Evolutionary conservation across 2,329 filamentous ascomycete genomes (phyloP).

Genomic region (Clarireedia homoeocarpa): DNA sequence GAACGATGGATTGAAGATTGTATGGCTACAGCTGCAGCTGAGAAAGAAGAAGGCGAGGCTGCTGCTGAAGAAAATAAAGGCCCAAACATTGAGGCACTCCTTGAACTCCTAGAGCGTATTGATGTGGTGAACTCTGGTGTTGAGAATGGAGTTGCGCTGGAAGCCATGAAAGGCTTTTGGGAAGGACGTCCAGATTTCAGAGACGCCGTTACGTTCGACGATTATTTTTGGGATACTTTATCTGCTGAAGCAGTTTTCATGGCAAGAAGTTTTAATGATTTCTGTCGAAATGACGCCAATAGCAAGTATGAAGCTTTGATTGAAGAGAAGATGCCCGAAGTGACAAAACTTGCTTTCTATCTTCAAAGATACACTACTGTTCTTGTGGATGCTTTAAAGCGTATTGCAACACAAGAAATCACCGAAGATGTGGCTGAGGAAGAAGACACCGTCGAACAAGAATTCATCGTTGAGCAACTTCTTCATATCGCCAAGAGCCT

Average conservation of each 20-base stretch:
- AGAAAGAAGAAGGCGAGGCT: conserved; percentile 43
- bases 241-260: conserved; percentile 85
- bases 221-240: conserved; percentile 72
- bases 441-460: conserved; percentile 79
- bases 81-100: conserved; percentile 72
- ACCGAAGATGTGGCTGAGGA: conserved; percentile 55
- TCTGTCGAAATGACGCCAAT: conserved; percentile 68
- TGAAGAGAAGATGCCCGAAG: conserved; percentile 92
- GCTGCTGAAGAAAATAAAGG: conserved; percentile 42
- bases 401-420: conserved; percentile 43
- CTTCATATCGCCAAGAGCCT: conserved; percentile 86
- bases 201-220: conserved; percentile 62
- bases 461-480: conserved; percentile 93
- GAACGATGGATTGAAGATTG: conserved; percentile 99
- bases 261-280: conserved; percentile 88
- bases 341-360: conserved; percentile 82
- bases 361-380: conserved; percentile 71
- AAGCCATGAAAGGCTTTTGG: conserved; percentile 97
- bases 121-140: conserved; percentile 86
- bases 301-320: conserved; percentile 67
- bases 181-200: conserved; percentile 79
- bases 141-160: conserved; percentile 82
- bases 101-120: conserved; percentile 88
- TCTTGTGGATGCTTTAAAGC: conserved; percentile 56
- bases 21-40: conserved; percentile 56